These are phyloP conservation scores for Elsinoe ampelina DNA, from an alignment of 2,329 filamentous ascomycete genomes.

Conservation along the genomic window DNA sequence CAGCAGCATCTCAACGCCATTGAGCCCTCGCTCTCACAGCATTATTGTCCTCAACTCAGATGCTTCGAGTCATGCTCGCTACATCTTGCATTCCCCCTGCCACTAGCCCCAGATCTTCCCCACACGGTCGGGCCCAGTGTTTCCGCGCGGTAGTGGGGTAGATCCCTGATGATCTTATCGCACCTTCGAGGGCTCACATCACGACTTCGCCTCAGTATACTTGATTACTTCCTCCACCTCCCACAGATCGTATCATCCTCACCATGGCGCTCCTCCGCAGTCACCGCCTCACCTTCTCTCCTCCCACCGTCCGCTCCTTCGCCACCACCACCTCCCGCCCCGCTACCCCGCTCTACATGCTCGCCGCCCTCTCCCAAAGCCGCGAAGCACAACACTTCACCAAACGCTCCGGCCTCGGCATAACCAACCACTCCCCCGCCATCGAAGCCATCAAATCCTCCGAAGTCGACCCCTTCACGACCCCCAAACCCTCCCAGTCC, in stretches of 20 bases:
- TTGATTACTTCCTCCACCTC: not conserved
- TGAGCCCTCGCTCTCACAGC: no score
- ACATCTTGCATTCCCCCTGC: no score
- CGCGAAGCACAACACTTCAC: slow-evolving; percentile 13
- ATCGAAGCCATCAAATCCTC: slow-evolving; percentile 11
- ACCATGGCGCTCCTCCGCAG: not conserved
- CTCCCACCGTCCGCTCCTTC: not conserved
- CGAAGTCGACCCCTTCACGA: slow-evolving; percentile 11
- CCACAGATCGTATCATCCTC: not conserved
- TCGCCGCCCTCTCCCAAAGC: slow-evolving; percentile 10
- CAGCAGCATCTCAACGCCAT: no score
- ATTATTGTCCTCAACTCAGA: no score
- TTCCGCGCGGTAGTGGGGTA: no score
- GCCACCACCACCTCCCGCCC: not conserved
- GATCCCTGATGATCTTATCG: no score
- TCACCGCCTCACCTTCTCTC: not conserved
- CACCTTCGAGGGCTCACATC: no score
- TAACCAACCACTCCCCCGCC: slow-evolving; percentile 11
- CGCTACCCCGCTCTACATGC: slow-evolving; percentile 9
- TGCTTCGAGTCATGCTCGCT: no score
- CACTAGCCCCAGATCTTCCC: no score
- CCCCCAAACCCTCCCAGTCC: not conserved
- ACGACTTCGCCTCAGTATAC: not conserved
- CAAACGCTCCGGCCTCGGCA: slow-evolving; percentile 9
- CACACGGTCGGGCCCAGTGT: no score